Evolutionary conservation across 805 yeast species (phyloP).

Genomic region (Pichia membranifaciens): DNA sequence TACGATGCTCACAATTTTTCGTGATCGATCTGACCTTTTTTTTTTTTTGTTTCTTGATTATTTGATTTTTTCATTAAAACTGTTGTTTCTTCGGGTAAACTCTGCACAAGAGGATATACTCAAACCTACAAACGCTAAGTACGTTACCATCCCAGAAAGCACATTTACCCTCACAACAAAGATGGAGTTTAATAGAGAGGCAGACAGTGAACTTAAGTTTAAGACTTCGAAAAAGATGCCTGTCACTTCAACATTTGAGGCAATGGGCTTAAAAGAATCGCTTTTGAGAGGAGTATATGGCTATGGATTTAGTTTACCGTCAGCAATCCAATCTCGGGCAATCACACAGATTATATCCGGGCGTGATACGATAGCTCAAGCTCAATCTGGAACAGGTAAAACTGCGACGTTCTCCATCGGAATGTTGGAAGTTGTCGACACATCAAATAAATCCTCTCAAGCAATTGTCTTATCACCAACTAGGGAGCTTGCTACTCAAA

Average conservation of each 20-base stretch:
- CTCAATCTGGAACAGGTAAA: constrained; percentile 87
- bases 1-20: too few species aligned
- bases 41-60: too few species aligned
- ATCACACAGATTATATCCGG: constrained; percentile 74
- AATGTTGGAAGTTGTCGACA: constrained; percentile 56
- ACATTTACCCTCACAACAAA: too few species aligned
- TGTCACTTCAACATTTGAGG: constrained; percentile 57
- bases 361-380: constrained; percentile 72
- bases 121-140: too few species aligned
- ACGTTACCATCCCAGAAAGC: too few species aligned
- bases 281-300: constrained; percentile 62
- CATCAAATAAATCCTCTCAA: constrained; percentile 68
- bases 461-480: constrained; percentile 96
- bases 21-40: background rate
- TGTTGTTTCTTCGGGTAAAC: too few species aligned
- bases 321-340: constrained; percentile 79
- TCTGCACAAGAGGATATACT: too few species aligned
- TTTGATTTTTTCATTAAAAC: too few species aligned
- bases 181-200: constrained; percentile 55
- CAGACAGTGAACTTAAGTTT: constrained; percentile 56
- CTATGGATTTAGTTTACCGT: constrained; percentile 77
- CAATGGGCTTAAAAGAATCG: constrained; percentile 62
- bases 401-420: constrained; percentile 84
- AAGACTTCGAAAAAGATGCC: constrained; percentile 54
- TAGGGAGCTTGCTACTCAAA: constrained; percentile 94